Evolutionary conservation across 108 stramenopile genomes (phyloP).

Genomic region (Cyclotella atomus): DNA sequence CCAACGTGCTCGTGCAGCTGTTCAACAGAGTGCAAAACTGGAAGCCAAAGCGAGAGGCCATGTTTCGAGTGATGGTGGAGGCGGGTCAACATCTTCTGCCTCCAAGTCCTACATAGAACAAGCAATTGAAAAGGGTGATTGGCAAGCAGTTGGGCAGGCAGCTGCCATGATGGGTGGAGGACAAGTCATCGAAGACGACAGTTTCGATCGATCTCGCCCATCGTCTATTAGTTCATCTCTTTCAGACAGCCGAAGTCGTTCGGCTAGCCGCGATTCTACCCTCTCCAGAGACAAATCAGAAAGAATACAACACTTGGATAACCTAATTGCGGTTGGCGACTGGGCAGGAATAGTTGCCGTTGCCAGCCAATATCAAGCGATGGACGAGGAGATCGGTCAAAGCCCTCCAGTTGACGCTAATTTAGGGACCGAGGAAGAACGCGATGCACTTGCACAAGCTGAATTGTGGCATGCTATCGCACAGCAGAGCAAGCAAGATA

Average conservation of each 20-base stretch:
- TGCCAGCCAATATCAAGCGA: conserved; percentile 55
- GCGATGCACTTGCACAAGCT: conserved; percentile 82
- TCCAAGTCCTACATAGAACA: conserved; percentile 39
- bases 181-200: background rate
- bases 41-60: conserved; percentile 14
- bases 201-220: background rate
- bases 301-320: conserved; percentile 66
- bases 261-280: conserved; percentile 2
- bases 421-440: conserved; percentile 60
- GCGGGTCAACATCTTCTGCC: conserved; percentile 8
- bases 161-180: conserved; percentile 53
- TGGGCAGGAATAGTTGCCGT: conserved; percentile 82
- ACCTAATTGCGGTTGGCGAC: conserved; percentile 76
- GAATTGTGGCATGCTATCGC: conserved; percentile 84
- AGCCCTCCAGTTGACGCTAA: background rate
- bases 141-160: conserved; percentile 89
- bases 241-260: conserved; percentile 1
- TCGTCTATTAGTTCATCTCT: conserved; percentile 9
- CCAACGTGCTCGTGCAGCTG: conserved; percentile 56
- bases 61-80: background rate
- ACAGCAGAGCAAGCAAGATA: conserved; percentile 71
- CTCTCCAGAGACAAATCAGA: conserved; percentile 37
- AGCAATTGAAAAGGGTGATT: conserved; percentile 85
- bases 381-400: conserved; percentile 25
- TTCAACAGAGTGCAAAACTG: conserved; percentile 54